Evolutionary conservation across 2,329 filamentous ascomycete species (phyloP).

Genomic region (Colletotrichum cuscutae): DNA sequence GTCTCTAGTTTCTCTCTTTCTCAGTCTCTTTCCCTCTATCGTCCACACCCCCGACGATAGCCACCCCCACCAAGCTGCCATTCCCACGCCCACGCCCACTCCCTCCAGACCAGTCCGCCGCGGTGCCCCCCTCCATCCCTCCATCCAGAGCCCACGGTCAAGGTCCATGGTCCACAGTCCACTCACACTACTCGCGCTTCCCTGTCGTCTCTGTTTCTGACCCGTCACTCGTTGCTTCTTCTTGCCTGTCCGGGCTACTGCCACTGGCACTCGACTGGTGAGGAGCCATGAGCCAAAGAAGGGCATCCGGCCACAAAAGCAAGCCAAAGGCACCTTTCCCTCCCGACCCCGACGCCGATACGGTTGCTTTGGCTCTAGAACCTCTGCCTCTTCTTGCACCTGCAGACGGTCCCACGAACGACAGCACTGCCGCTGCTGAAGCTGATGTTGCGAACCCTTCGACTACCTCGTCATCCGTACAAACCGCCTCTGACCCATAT

Average conservation of each 20-base stretch:
- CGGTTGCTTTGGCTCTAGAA: conserved; percentile 27
- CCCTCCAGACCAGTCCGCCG: not conserved
- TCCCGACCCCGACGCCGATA: conserved; percentile 28
- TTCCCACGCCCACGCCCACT: not conserved
- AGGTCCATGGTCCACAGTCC: conserved; percentile 13
- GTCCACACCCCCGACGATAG: not conserved
- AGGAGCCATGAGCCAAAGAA: conserved; percentile 31
- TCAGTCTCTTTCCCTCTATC: not conserved
- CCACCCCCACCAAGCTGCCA: conserved; percentile 8
- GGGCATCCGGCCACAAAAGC: conserved; percentile 32
- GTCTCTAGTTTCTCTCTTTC: not conserved
- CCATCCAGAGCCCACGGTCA: conserved; percentile 4
- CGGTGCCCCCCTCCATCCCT: not conserved
- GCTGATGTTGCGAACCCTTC: conserved; percentile 10
- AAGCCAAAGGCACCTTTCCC: conserved; percentile 21
- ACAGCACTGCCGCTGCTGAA: conserved; percentile 12
- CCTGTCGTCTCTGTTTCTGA: conserved; percentile 28
- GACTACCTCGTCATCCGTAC: conserved; percentile 18
- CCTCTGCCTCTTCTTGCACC: conserved; percentile 23
- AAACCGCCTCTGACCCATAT: conserved; percentile 27
- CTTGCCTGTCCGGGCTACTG: conserved; percentile 12
- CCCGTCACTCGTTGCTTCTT: conserved; percentile 28
- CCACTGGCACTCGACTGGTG: conserved; percentile 22
- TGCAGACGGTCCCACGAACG: conserved; percentile 10
- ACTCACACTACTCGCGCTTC: conserved; percentile 24